Evolutionary conservation across 2,329 filamentous ascomycete genomes (phyloP).

Genomic region (Colletotrichum sp.): DNA sequence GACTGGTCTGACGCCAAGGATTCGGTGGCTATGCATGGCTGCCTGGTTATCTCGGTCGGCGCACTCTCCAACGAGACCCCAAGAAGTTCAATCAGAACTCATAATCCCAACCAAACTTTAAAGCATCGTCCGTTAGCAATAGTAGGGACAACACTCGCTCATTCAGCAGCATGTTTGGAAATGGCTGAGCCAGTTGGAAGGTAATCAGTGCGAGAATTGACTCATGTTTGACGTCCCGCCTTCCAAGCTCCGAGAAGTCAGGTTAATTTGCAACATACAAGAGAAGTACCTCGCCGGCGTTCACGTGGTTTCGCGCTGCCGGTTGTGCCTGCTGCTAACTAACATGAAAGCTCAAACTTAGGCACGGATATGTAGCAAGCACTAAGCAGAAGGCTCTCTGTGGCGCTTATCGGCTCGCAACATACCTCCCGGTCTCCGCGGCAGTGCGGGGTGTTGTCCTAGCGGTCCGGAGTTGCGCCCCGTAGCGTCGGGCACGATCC

Average conservation of each 20-base stretch:
- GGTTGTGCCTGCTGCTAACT: neutral
- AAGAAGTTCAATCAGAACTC: neutral
- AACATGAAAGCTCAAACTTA: neutral
- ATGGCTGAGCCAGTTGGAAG: neutral
- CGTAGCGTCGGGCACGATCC: slow-evolving; percentile 1
- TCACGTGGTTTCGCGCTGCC: neutral
- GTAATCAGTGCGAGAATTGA: neutral
- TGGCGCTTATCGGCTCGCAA: neutral
- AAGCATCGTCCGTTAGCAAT: neutral
- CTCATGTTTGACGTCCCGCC: neutral
- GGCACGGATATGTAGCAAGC: neutral
- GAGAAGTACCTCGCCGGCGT: neutral
- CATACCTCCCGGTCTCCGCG: neutral
- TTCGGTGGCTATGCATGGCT: neutral
- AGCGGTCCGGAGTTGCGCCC: neutral
- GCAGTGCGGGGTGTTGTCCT: neutral
- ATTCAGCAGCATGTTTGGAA: neutral
- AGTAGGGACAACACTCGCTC: neutral
- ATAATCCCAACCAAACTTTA: neutral
- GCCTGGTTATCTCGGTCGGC: neutral
- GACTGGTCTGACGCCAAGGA: neutral
- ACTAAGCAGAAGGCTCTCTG: neutral
- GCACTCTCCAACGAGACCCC: neutral
- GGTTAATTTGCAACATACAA: neutral
- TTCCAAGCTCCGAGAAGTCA: neutral